These are phyloP conservation scores for Chenopodium quinoa DNA, from an alignment of 148 eudicot species.

Conservation along the genomic window DNA sequence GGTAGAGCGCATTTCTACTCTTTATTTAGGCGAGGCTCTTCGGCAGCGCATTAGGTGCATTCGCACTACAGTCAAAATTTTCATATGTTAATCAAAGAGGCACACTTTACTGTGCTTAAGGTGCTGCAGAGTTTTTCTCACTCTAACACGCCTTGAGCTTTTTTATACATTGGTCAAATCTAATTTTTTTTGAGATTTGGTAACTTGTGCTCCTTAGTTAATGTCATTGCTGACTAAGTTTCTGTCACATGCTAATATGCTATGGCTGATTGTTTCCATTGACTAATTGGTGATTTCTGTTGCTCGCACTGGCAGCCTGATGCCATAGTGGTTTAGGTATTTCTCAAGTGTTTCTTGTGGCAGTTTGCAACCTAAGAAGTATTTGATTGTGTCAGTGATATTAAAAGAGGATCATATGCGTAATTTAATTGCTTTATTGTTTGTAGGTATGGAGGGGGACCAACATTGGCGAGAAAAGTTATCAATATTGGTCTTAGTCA, in stretches of 20 bases:
- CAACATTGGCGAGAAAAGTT: conserved; percentile 77
- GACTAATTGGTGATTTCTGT: neutral
- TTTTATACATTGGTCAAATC: neutral
- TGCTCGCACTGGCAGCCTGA: neutral
- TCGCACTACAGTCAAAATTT: no score
- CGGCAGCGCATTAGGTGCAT: no score
- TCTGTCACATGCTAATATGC: neutral
- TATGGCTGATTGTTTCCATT: neutral
- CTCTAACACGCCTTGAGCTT: no score
- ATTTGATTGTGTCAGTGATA: conserved; percentile 2
- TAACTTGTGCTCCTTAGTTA: neutral
- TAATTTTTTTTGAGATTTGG: neutral
- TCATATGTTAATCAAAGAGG: no score
- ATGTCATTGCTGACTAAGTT: neutral
- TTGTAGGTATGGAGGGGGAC: conserved; percentile 99
- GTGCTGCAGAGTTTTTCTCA: no score
- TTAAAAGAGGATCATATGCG: neutral
- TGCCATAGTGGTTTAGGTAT: neutral
- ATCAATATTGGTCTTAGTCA: conserved; percentile 77
- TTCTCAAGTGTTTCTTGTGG: neutral
- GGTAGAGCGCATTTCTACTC: no score
- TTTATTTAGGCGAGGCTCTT: no score
- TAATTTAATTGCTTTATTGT: conserved; percentile 22
- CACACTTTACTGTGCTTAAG: no score
- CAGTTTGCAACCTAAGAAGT: neutral